These are phyloP conservation scores for Aureoboletus auriporus DNA, from an alignment of 768 basidiomycete species.

Conservation along the genomic window DNA sequence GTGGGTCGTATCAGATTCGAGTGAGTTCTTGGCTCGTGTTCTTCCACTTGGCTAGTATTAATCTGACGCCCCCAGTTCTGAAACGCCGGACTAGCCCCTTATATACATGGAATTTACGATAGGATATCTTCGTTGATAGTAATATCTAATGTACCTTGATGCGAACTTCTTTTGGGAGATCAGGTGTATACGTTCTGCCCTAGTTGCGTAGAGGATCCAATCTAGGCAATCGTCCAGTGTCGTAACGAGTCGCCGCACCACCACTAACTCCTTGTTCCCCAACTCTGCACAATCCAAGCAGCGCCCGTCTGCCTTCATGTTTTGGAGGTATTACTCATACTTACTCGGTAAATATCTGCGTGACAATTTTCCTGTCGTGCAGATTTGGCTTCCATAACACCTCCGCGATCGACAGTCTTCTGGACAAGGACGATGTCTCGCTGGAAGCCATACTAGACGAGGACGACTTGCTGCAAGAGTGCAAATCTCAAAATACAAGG, in stretches of 20 bases:
- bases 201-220: conserved; percentile 14
- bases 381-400: conserved; percentile 92
- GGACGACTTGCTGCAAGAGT: conserved; percentile 90
- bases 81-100: conserved; percentile 9
- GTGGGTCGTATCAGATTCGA: conserved; percentile 89
- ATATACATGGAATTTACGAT: conserved; percentile 26
- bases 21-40: conserved; percentile 45
- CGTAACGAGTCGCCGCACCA: conserved; percentile 23
- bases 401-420: conserved; percentile 83
- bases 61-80: conserved; percentile 23
- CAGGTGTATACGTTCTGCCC: not conserved
- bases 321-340: conserved; percentile 41
- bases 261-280: conserved; percentile 2
- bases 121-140: conserved; percentile 22
- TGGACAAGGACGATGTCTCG: conserved; percentile 85
- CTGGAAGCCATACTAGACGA: conserved; percentile 92
- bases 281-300: conserved; percentile 7
- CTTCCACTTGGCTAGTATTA: not conserved
- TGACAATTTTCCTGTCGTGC: conserved; percentile 7
- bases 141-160: conserved; percentile 24
- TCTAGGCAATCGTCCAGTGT: conserved; percentile 21
- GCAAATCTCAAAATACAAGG: conserved; percentile 89
- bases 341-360: not conserved
- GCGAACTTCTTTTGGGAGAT: conserved; percentile 5
- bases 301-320: conserved; percentile 34